Conservation (phyloP, 2,329 filamentous ascomycete species). For the Fusarium caatingaense region DNA sequence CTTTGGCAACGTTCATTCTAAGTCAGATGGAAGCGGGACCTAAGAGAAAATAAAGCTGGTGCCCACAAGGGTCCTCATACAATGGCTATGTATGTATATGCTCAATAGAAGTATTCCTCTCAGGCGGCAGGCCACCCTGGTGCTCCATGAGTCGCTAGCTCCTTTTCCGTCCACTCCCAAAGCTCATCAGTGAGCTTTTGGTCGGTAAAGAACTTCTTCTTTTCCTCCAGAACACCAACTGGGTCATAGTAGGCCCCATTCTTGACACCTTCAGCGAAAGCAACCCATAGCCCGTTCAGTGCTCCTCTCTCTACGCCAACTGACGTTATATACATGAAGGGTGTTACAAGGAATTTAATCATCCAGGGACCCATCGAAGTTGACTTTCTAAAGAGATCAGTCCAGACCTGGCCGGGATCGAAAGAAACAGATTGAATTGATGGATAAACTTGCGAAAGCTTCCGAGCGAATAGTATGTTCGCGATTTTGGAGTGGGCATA, state of each 20-base stretch:
- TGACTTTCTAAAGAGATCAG: background rate
- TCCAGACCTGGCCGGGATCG: background rate
- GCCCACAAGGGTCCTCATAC: background rate
- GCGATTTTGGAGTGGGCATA: background rate
- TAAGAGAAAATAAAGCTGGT: background rate
- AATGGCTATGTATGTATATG: background rate
- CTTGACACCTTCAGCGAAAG: background rate
- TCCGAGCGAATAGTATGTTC: background rate
- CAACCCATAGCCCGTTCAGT: background rate
- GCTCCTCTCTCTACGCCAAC: background rate
- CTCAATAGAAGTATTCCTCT: background rate
- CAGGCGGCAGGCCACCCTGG: background rate
- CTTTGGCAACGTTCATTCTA: background rate
- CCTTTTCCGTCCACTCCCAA: background rate
- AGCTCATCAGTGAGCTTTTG: background rate
- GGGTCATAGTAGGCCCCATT: background rate
- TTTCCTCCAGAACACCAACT: background rate
- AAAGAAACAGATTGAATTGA: background rate
- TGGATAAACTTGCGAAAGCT: background rate
- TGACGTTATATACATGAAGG: background rate
- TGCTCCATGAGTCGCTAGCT: background rate
- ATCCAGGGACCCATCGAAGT: background rate
- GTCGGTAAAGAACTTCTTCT: background rate
- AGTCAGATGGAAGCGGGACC: background rate
- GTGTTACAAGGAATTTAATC: background rate